Percentiles rank a stretch among this genome's conserved stretches.
These are phyloP conservation scores for Rhynchospora breviuscula DNA, from an alignment of 176 grass and related monocot genomes.

Conservation along the genomic window DNA sequence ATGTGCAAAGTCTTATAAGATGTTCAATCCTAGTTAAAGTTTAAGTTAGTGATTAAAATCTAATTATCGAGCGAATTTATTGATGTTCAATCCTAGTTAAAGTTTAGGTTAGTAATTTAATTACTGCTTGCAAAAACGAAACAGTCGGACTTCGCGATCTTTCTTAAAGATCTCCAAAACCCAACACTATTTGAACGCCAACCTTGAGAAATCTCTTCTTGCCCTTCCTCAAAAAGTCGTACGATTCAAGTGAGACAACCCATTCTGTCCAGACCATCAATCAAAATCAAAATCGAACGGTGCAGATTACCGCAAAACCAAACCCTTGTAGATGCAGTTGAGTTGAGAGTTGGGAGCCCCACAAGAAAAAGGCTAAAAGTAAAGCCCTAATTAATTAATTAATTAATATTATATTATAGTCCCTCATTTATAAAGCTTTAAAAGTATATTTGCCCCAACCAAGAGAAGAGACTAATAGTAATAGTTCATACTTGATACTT, in stretches of 20 bases:
- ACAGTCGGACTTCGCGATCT: neutral
- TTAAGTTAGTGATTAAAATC: no score
- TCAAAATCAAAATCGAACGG: neutral
- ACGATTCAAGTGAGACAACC: neutral
- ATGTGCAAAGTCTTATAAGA: no score
- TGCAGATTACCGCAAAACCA: neutral
- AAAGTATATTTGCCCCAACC: neutral
- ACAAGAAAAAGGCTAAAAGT: constrained; percentile 1
- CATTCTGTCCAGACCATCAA: neutral
- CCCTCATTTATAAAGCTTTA: constrained; percentile 19
- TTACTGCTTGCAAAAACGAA: neutral
- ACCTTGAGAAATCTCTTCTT: neutral
- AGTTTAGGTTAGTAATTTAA: neutral
- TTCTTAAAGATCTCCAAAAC: neutral
- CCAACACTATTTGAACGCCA: neutral
- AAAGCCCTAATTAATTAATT: constrained; percentile 1
- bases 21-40: no score
- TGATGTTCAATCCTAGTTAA: no score
- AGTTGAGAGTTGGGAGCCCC: neutral
- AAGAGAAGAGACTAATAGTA: no score
- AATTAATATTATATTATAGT: neutral
- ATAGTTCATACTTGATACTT: neutral
- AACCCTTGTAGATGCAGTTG: neutral
- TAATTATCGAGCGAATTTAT: no score
- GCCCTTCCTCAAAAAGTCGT: neutral